phyloP scores from a whole-genome alignment of 2,329 filamentous ascomycete species.

The Epichloe festucae region DNA sequence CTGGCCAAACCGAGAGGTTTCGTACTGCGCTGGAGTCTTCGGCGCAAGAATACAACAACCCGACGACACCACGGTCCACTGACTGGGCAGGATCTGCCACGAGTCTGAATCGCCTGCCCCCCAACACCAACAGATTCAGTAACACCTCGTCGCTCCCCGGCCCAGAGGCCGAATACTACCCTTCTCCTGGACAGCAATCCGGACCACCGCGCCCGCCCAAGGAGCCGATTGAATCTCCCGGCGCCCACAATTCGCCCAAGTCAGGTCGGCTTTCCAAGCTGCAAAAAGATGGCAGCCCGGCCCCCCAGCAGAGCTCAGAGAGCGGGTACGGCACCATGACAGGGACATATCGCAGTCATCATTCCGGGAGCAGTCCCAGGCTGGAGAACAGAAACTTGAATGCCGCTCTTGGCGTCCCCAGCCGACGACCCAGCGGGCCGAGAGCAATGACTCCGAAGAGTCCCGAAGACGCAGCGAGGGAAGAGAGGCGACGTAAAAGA shows the following conservation, averaged over 20 bases:
- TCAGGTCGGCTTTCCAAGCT: conserved; percentile 36
- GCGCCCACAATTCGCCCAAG: conserved; percentile 31
- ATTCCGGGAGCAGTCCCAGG: conserved; percentile 42
- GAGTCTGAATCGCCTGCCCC: conserved; percentile 41
- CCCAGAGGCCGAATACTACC: conserved; percentile 29
- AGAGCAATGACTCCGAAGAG: conserved; percentile 48
- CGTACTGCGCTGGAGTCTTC: conserved; percentile 61
- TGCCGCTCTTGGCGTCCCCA: conserved; percentile 37
- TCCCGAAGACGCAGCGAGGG: conserved; percentile 30
- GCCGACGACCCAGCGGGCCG: conserved; percentile 43
- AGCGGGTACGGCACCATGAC: conserved; percentile 39
- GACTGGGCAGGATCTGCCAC: conserved; percentile 51
- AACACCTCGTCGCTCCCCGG: conserved; percentile 25
- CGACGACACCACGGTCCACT: conserved; percentile 45
- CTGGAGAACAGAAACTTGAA: conserved; percentile 45
- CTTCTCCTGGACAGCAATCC: conserved; percentile 28
- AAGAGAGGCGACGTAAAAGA: conserved; percentile 42
- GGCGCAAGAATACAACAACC: conserved; percentile 52
- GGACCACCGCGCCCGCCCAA: conserved; percentile 49
- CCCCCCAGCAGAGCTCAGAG: conserved; percentile 43
- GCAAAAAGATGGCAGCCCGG: conserved; percentile 38
- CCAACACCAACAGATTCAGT: conserved; percentile 35
- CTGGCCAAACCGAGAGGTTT: conserved; percentile 61
- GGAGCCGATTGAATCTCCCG: conserved; percentile 38
- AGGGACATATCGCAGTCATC: conserved; percentile 34